phyloP scores from a whole-genome alignment of 495 filamentous ascomycete species.

The Platismatia glauca region DNA sequence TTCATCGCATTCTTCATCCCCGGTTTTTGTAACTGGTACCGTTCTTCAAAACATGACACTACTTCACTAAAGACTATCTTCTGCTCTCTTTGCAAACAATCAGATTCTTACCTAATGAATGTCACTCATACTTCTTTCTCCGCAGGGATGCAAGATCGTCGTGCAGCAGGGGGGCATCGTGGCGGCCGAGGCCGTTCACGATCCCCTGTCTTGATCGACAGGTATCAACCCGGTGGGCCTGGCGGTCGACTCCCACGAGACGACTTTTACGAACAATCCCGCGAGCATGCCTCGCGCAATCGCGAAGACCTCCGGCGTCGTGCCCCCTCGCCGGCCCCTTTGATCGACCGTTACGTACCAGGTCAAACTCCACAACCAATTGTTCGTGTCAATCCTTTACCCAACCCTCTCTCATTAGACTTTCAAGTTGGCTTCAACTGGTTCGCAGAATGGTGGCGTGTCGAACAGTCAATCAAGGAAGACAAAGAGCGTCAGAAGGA shows the following conservation, averaged over 20 bases:
- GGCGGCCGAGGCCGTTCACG: conserved; percentile 52
- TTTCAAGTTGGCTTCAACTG: conserved; percentile 95
- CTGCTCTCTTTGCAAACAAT: not conserved
- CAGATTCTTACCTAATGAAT: not conserved
- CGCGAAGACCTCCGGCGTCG: conserved; percentile 55
- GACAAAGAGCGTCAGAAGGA: conserved; percentile 71
- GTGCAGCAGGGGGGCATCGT: conserved; percentile 29
- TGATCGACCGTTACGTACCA: conserved; percentile 94
- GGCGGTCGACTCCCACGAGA: conserved; percentile 44
- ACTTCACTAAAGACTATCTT: not conserved
- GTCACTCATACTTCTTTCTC: conserved; percentile 11
- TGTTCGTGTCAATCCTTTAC: conserved; percentile 60
- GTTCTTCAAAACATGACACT: not conserved
- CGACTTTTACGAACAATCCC: conserved; percentile 42
- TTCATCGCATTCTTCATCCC: not conserved
- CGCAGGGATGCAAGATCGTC: conserved; percentile 41
- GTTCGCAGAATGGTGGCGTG: conserved; percentile 94
- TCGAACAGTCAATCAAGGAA: conserved; percentile 76
- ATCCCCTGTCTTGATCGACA: conserved; percentile 61
- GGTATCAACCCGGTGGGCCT: conserved; percentile 59
- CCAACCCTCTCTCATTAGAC: conserved; percentile 74
- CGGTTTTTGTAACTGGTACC: not conserved
- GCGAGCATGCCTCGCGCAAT: conserved; percentile 62
- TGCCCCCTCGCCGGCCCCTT: conserved; percentile 51
- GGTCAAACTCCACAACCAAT: conserved; percentile 58